phyloP scores from a whole-genome alignment of 2,329 filamentous ascomycete genomes.

The Penicillium frequentans region DNA sequence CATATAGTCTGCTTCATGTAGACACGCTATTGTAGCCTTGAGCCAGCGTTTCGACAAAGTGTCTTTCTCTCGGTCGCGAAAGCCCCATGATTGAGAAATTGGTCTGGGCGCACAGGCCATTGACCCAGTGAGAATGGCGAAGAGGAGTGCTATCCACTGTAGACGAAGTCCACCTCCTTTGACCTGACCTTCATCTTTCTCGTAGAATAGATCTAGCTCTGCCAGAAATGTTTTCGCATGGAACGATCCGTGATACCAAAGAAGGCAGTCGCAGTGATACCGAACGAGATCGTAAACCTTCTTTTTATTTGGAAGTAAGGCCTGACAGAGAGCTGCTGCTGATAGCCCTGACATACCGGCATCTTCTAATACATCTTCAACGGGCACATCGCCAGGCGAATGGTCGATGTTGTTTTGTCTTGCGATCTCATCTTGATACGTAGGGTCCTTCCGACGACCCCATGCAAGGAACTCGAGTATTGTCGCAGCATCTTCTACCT shows the following conservation, averaged over 20 bases:
- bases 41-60: constrained; percentile 48
- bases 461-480: constrained; percentile 52
- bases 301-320: constrained; percentile 32
- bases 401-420: constrained; percentile 16
- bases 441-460: constrained; percentile 47
- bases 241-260: constrained; percentile 43
- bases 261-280: constrained; percentile 41
- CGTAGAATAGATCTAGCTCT: constrained; percentile 39
- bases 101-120: constrained; percentile 43
- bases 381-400: constrained; percentile 23
- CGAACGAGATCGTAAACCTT: constrained; percentile 30
- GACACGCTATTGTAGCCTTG: constrained; percentile 45
- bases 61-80: constrained; percentile 41
- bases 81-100: constrained; percentile 46
- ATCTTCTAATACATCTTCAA: constrained; percentile 11
- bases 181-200: constrained; percentile 34
- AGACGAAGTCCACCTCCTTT: constrained; percentile 36
- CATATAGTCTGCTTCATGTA: constrained; percentile 50
- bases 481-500: constrained; percentile 44
- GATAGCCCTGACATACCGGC: constrained; percentile 1
- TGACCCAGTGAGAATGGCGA: constrained; percentile 46
- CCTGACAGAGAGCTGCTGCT: constrained; percentile 29
- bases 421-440: constrained; percentile 26
- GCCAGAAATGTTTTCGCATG: constrained; percentile 29
- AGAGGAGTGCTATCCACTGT: constrained; percentile 50